Evolutionary conservation across 1,284 basidiomycete genomes (phyloP).

Genomic region (Vanrija humicola): DNA sequence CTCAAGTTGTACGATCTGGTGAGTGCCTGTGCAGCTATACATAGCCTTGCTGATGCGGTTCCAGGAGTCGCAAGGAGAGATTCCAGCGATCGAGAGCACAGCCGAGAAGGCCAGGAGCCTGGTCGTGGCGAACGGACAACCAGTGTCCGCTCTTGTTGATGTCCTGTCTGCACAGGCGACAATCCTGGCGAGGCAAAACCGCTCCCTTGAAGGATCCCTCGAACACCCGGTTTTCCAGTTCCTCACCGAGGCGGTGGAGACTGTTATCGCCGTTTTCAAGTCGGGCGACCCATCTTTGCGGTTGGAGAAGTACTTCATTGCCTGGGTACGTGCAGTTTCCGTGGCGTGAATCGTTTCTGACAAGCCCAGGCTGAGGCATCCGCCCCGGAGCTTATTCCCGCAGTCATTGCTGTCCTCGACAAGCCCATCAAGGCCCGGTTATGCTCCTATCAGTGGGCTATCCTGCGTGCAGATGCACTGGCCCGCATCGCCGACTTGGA

Average conservation of each 20-base stretch:
- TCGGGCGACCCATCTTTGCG: conserved; percentile 60
- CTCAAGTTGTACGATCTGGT: conserved; percentile 26
- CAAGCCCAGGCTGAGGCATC: conserved; percentile 28
- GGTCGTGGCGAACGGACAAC: conserved; percentile 4
- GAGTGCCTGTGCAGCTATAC: neutral
- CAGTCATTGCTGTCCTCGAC: conserved; percentile 25
- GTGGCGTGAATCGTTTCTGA: neutral
- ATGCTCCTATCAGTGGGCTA: conserved; percentile 31
- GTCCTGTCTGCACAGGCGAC: conserved; percentile 10
- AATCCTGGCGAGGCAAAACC: conserved; percentile 13
- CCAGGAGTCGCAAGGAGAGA: conserved; percentile 5
- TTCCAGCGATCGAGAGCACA: conserved; percentile 6
- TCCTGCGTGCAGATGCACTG: conserved; percentile 34
- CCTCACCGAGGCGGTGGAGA: conserved; percentile 18
- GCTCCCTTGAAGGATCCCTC: conserved; percentile 4
- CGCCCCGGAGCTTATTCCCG: conserved; percentile 21
- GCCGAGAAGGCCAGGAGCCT: conserved; percentile 8
- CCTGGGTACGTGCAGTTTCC: conserved; percentile 58
- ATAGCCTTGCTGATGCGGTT: neutral
- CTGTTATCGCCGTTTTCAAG: conserved; percentile 46
- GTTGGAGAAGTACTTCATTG: conserved; percentile 73
- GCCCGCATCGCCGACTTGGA: conserved; percentile 57
- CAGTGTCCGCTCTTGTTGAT: conserved; percentile 15
- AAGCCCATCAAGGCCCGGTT: conserved; percentile 23
- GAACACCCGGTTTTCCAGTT: conserved; percentile 16